Evolutionary conservation across 2,329 filamentous ascomycete genomes (phyloP).

Genomic region (Neurospora sp.): DNA sequence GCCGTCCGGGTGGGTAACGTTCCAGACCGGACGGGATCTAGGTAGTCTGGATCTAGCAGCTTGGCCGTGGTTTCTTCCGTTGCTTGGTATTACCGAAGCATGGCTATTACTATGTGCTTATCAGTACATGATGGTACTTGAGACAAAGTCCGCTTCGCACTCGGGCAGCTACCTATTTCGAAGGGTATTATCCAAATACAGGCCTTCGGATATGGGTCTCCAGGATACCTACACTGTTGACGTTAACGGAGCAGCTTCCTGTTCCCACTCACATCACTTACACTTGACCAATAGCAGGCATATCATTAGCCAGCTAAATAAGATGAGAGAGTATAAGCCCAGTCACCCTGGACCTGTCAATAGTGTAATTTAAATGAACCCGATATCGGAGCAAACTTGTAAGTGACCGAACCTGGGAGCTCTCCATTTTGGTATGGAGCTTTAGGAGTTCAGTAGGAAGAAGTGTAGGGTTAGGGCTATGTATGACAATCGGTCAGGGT

Average conservation of each 20-base stretch:
- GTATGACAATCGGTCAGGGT: neutral
- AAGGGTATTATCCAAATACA: neutral
- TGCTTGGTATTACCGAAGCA: neutral
- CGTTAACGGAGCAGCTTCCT: neutral
- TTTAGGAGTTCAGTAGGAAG: neutral
- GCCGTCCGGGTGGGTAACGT: neutral
- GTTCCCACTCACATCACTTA: neutral
- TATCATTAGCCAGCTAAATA: neutral
- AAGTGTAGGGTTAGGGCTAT: neutral
- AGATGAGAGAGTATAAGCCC: neutral
- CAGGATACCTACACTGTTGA: neutral
- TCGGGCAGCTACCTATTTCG: neutral
- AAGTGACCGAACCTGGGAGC: neutral
- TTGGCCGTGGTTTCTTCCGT: neutral
- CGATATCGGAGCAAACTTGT: neutral
- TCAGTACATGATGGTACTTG: neutral
- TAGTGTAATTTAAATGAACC: neutral
- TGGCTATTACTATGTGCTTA: neutral
- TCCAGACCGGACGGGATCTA: neutral
- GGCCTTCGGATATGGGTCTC: neutral
- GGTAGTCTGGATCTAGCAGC: neutral
- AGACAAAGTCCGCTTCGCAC: neutral
- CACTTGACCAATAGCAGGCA: neutral
- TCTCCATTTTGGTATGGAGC: neutral
- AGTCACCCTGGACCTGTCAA: neutral